Conservation (phyloP, 768 basidiomycete genomes). For the Rhizopogon rudus region DNA sequence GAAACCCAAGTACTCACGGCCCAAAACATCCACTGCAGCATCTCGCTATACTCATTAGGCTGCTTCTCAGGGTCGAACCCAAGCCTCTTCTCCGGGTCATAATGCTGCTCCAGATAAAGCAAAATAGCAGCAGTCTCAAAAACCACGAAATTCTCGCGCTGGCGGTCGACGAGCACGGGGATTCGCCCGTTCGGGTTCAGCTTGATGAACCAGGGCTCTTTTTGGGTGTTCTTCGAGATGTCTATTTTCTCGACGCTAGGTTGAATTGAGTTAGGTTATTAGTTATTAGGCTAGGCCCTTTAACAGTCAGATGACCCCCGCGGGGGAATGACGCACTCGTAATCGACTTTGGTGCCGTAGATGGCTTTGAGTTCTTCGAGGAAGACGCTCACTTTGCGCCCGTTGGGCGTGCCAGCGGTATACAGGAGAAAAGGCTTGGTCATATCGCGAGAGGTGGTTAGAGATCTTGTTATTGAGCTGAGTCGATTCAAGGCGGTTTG, state of each 20-base stretch:
- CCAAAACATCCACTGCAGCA: constrained; percentile 46
- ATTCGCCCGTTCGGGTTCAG: constrained; percentile 40
- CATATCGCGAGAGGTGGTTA: background rate
- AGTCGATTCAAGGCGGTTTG: background rate
- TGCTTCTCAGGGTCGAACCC: constrained; percentile 29
- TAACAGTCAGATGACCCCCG: too few relatives aligned
- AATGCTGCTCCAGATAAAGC: constrained; percentile 37
- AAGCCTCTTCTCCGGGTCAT: constrained; percentile 38
- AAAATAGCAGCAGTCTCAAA: constrained; percentile 45
- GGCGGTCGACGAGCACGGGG: constrained; percentile 29
- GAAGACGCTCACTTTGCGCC: constrained; percentile 43
- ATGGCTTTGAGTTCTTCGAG: constrained; percentile 55
- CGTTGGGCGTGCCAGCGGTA: constrained; percentile 53
- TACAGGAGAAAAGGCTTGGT: constrained; percentile 45
- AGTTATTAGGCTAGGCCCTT: too few relatives aligned
- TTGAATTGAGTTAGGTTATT: too few relatives aligned
- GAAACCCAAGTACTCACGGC: constrained; percentile 11
- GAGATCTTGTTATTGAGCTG: background rate
- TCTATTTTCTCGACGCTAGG: constrained; percentile 16
- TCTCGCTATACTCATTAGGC: constrained; percentile 32
- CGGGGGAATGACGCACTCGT: constrained; percentile 23
- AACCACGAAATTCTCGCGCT: constrained; percentile 24
- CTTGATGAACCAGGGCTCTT: constrained; percentile 32
- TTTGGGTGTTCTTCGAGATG: constrained; percentile 15
- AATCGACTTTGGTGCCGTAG: constrained; percentile 29